Base-by-base conservation (phyloP, 1,284 basidiomycete species). In the Moniliophthora roreri region DNA sequence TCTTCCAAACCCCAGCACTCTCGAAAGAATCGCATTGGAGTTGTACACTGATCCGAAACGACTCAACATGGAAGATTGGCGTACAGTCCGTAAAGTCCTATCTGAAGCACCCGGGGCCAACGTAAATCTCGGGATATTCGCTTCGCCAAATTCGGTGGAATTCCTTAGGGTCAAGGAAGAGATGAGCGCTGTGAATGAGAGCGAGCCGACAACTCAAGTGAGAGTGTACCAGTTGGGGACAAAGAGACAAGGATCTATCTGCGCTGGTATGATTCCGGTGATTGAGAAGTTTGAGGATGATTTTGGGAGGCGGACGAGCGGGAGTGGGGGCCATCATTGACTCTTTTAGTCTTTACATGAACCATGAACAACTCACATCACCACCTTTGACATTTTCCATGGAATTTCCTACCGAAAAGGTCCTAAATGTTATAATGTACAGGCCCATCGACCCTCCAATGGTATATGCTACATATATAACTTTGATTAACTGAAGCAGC, bases 101-200 rank as follows among this genome's bases (percentile, higher is more conserved):
- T 35, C 48, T n/a, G 23, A 39, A 34, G 35, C 37, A 41, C 18
- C 32, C 39, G 18, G 38, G 24, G 15, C 42, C 63, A n/a, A 67
- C 21, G 63, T 75, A 16, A 71, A 73, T n/a, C 65, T 75, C 21
- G 74, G 73, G 1, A 57, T 75, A 15, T 76, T 74, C 50, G 70
- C 74, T 4, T 61, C 63, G 1, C 66, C 69, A 0, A 62, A 64
- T 0, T 63, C 67, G 36, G 49, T 61, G 0, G 71, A 73, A 49
- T 74, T 71, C 40, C 51, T 64, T 13, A 58, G 60, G 15, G 70
- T 73, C 4, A 63, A 63, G 13, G 63, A 68, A 40, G 63, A 66
- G 26, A 54, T 74, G 55, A 65, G 63, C 8, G 40, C 7, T n/a
- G 7, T 40, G 70, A 32, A 57, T 47, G 13, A 60, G 57, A 10